Percentiles rank a stretch among this genome's conserved stretches.
Evolutionary conservation across 345 rosid genomes (phyloP).

Genomic region (Pugionium dolabratum): DNA sequence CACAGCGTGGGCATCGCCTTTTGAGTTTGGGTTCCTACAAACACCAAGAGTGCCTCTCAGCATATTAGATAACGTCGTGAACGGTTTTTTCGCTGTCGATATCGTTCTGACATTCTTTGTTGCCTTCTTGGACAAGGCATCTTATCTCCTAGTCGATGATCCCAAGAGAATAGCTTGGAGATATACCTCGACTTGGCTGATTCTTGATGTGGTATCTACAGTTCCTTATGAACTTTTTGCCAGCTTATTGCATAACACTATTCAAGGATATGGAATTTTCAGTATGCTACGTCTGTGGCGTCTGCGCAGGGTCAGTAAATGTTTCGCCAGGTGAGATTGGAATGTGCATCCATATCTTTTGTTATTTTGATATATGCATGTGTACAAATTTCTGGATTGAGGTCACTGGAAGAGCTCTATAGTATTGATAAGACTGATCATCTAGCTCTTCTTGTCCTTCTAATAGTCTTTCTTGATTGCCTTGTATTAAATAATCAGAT

Average conservation of each 20-base stretch:
- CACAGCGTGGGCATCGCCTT: slow-evolving; percentile 91
- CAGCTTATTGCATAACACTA: slow-evolving; percentile 45
- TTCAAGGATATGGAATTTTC: slow-evolving; percentile 64
- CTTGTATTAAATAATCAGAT: slow-evolving; percentile 40
- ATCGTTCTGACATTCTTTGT: slow-evolving; percentile 78
- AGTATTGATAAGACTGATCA: not conserved
- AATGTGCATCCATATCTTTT: not conserved
- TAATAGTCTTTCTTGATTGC: not conserved
- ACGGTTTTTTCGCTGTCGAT: slow-evolving; percentile 66
- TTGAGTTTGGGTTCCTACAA: slow-evolving; percentile 69
- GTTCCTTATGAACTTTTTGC: slow-evolving; percentile 65
- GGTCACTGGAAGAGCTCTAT: not conserved
- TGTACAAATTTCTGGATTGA: not conserved
- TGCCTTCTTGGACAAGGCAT: slow-evolving; percentile 65
- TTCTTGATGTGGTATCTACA: slow-evolving; percentile 67
- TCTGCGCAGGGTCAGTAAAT: slow-evolving; percentile 66
- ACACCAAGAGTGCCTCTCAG: slow-evolving; percentile 52
- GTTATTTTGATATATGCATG: not conserved
- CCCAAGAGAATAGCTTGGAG: slow-evolving; percentile 60
- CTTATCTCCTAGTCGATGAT: slow-evolving; percentile 69
- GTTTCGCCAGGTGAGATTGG: slow-evolving; percentile 52
- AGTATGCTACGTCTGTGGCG: slow-evolving; percentile 95
- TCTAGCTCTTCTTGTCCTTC: not conserved
- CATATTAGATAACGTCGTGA: slow-evolving; percentile 59
- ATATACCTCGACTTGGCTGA: slow-evolving; percentile 60